Evolutionary conservation across 2,329 filamentous ascomycete genomes (phyloP), one percentile per base, ranked within the genome.

Genomic region (Acrocalymma vagum): DNA sequence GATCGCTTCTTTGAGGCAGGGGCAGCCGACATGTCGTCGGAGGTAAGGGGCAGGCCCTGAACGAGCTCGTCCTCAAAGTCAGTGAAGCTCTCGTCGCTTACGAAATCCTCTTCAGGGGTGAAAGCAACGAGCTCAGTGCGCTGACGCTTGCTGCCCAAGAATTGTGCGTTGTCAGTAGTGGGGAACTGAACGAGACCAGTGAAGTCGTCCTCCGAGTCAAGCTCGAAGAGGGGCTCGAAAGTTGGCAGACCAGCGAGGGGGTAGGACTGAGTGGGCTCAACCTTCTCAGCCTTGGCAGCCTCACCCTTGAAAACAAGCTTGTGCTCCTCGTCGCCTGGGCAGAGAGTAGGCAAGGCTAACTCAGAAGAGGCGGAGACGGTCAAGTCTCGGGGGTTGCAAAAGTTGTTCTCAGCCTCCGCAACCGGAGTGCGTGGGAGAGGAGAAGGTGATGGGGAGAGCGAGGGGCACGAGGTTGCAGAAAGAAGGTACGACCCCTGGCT

Each of bases 171-270:
- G 32, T 79, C 74, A 25, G 76, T 72, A 14, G 78, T 68, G 48
- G 81, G 77, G 53, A 91, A 86, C 62, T 89, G 84, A 51, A 90
- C 85, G 7, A 95, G 80, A 39, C 82, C 81, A 67, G 83, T 86
- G 61, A 95, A 90, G 66, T 94, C 90, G 79, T 95, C 90, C 61
- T 96, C 92, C 1, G 88, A 91, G 68, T 96, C 92, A 41, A 96
- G 80, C 60, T 95, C 91, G 16, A 92, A 94, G 55, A 95, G 83
- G 53, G 90, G 88, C 69, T 95, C 89, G 57, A 95, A 95, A 7
- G 80, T 77, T 17, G 88, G 86, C 20, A 94, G 79, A 16, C 81
- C 81, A 41, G 73, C 70, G 53, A 80, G 75, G 55, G 78, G 72
- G 40, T 61, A 62, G 11, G 57, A 33, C n/a, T 60, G 50, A 14